These are phyloP conservation scores for Clonostachys byssicola DNA, from an alignment of 2,329 filamentous ascomycete species.

Conservation along the genomic window DNA sequence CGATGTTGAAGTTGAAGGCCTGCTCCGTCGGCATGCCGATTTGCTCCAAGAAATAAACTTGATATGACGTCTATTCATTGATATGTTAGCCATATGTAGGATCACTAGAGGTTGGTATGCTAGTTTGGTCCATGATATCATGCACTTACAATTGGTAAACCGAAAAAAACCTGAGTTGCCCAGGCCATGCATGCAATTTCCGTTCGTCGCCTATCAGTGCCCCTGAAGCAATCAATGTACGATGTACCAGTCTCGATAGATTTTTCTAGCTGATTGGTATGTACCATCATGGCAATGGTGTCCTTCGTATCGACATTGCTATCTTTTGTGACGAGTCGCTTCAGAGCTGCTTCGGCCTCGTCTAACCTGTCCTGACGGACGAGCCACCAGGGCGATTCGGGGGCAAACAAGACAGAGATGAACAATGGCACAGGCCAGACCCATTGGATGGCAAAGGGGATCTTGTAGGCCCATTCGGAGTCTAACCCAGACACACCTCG, in stretches of 20 bases:
- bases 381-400: conserved; percentile 38
- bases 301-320: too few relatives aligned
- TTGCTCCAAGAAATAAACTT: conserved; percentile 33
- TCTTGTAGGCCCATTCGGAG: conserved; percentile 33
- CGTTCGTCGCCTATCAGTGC: conserved; percentile 37
- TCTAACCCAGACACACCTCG: conserved; percentile 22
- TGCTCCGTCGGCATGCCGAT: conserved; percentile 31
- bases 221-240: conserved; percentile 44
- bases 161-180: conserved; percentile 32
- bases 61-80: too few relatives aligned
- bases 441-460: conserved; percentile 38
- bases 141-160: conserved; percentile 7
- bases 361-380: conserved; percentile 27
- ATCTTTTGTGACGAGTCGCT: conserved; percentile 30
- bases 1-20: conserved; percentile 27
- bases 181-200: conserved; percentile 40
- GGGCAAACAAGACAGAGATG: conserved; percentile 26
- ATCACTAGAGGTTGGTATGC: too few relatives aligned
- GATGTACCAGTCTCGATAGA: conserved; percentile 35
- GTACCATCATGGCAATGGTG: too few relatives aligned
- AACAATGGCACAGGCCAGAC: conserved; percentile 32
- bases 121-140: too few relatives aligned
- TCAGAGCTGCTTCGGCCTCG: conserved; percentile 28
- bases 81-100: too few relatives aligned
- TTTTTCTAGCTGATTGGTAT: conserved; percentile 24